Conservation (phyloP, 2,329 filamentous ascomycete genomes). For the Sclerotiophoma versabilis region DNA sequence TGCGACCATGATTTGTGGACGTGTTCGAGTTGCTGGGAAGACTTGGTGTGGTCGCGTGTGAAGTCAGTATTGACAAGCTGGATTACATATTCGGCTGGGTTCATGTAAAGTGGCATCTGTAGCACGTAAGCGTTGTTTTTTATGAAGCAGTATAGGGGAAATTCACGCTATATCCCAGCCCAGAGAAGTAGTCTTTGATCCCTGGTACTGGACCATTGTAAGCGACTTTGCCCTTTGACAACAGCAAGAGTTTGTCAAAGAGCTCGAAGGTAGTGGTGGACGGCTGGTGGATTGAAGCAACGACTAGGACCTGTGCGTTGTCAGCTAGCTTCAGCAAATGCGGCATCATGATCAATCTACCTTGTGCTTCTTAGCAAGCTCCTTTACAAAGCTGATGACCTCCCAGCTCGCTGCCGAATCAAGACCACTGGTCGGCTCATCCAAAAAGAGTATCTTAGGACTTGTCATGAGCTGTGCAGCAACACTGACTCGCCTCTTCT, state of each 20-base stretch:
- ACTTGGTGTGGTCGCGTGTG: constrained; percentile 57
- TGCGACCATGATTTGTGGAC: constrained; percentile 65
- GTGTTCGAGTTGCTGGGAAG: constrained; percentile 58
- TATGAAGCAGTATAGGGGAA: background rate
- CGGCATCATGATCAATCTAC: constrained; percentile 50
- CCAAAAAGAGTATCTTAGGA: constrained; percentile 81
- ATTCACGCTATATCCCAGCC: constrained; percentile 57
- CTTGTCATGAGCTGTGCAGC: constrained; percentile 82
- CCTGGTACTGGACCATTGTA: constrained; percentile 72
- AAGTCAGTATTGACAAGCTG: constrained; percentile 84
- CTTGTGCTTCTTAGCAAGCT: constrained; percentile 70
- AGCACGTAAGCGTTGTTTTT: background rate
- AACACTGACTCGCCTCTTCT: constrained; percentile 81
- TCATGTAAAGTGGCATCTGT: constrained; percentile 72
- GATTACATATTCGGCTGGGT: constrained; percentile 81
- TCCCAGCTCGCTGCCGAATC: constrained; percentile 80
- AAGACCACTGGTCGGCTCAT: constrained; percentile 83
- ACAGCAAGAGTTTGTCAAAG: constrained; percentile 79
- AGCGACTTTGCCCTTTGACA: constrained; percentile 73
- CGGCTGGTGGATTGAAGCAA: constrained; percentile 86
- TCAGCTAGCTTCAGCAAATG: constrained; percentile 3
- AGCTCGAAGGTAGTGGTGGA: constrained; percentile 79
- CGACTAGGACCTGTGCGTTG: constrained; percentile 66
- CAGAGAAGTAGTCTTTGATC: constrained; percentile 69
- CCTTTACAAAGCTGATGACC: constrained; percentile 75